Evolutionary conservation across 345 rosid genomes (phyloP).

Genomic region (Arabis hirsuta): DNA sequence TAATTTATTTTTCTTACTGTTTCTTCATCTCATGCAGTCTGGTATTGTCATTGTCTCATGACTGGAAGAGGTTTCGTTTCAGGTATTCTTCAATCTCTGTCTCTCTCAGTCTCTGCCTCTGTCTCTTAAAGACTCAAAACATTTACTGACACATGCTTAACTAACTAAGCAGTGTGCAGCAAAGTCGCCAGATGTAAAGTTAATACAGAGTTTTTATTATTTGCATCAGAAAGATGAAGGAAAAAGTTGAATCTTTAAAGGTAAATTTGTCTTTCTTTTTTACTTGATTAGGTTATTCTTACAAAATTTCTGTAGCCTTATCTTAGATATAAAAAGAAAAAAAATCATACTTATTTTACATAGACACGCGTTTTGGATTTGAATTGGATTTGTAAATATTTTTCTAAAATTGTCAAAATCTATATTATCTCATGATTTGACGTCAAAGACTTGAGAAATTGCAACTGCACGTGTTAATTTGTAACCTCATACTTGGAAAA

Average conservation of each 20-base stretch:
- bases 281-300: slow-evolving; percentile 24
- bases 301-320: slow-evolving; percentile 25
- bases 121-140: background rate
- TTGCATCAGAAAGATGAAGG: background rate
- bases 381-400: slow-evolving; percentile 24
- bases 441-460: slow-evolving; percentile 26
- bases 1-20: background rate
- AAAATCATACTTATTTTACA: slow-evolving; percentile 1
- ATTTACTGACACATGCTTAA: background rate
- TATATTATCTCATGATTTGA: slow-evolving; percentile 34
- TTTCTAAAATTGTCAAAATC: slow-evolving; percentile 14
- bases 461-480: slow-evolving; percentile 31
- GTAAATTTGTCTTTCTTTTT: slow-evolving; percentile 6
- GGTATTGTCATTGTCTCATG: slow-evolving; percentile 40
- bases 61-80: slow-evolving; percentile 9
- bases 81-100: slow-evolving; percentile 26
- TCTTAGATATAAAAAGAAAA: slow-evolving; percentile 38
- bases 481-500: slow-evolving; percentile 16
- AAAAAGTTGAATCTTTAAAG: slow-evolving; percentile 11
- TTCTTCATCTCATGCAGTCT: slow-evolving; percentile 32
- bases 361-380: slow-evolving; percentile 19
- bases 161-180: slow-evolving; percentile 31
- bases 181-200: slow-evolving; percentile 35
- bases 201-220: slow-evolving; percentile 7
- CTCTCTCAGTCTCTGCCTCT: background rate